Evolutionary conservation across 345 rosid genomes (phyloP), one percentile per base, ranked within the genome.

Genomic region (Capsella bursapastoris): DNA sequence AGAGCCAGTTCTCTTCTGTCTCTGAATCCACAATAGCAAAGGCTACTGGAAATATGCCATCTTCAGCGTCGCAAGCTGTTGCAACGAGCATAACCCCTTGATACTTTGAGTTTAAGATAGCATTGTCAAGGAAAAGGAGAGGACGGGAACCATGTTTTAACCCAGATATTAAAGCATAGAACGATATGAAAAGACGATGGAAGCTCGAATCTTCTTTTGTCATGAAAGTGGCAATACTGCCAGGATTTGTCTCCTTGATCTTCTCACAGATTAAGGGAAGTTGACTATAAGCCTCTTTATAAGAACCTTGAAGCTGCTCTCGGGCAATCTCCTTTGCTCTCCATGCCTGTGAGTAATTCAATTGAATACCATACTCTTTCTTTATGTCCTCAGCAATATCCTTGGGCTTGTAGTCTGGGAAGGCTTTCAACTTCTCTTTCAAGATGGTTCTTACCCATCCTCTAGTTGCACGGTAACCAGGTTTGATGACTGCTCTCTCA

Each of bases 251-350:
- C 84, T 91, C 98, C 82, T 73, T 89, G 71, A 91, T 90, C 83
- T 81, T 94, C 80, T 91, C 96, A 80, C 98, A 91, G 69, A 91
- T 83, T 49, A 76, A 84, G 0, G 98, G 97, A 56, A 90, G 74
- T 61, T 87, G 96, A 85, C 77, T 84, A 73, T 91, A 94, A 5
- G 98, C 90, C 44, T 91, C 95, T 79, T 90, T 90, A 58, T 82
- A 87, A 47, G 98, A 91, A 50, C 95, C 97, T 65, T 88, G 98
- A 78, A 94, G 96, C 86, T 94, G 97, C 88, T 89, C 93, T 81
- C 92, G 83, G 1, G 96, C 98, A 52, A 90, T 83, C 80, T 94
- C 94, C 79, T 89, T 94, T 6, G 96, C 97, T 41, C 95, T 90
- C 96, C 98, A 87, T 37, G 97, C 95, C 79, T 94, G 98, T 35